Percentiles rank a stretch among this genome's conserved stretches.
These are phyloP conservation scores for Lactifluus piperatus DNA, from an alignment of 768 basidiomycete species.

Conservation along the genomic window DNA sequence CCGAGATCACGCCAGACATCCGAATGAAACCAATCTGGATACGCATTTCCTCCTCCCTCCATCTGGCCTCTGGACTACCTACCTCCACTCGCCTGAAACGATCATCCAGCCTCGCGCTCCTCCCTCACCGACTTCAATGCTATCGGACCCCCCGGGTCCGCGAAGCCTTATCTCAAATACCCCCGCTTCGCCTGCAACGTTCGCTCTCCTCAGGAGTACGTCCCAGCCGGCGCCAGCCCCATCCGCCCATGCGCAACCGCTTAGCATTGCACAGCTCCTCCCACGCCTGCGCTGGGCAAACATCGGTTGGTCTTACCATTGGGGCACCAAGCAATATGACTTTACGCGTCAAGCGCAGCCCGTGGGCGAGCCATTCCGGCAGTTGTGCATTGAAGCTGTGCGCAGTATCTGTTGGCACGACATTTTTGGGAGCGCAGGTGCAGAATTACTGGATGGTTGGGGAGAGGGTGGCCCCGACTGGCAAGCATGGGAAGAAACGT, in stretches of 20 bases:
- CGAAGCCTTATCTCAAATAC: constrained; percentile 64
- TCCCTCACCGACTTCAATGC: constrained; percentile 21
- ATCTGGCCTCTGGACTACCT: constrained; percentile 70
- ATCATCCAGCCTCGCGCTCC: constrained; percentile 40
- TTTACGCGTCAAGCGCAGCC: constrained; percentile 61
- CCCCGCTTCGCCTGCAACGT: constrained; percentile 51
- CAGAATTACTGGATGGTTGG: constrained; percentile 35
- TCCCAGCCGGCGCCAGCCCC: constrained; percentile 60
- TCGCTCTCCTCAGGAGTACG: constrained; percentile 40
- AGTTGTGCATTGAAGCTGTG: constrained; percentile 58
- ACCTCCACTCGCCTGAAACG: constrained; percentile 31
- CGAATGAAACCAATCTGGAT: constrained; percentile 87
- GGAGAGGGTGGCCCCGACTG: constrained; percentile 50
- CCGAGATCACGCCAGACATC: constrained; percentile 58
- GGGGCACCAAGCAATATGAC: constrained; percentile 94
- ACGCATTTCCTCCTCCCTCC: constrained; percentile 73
- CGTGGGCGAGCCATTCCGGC: constrained; percentile 47
- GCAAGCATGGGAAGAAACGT: constrained; percentile 66
- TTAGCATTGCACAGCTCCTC: constrained; percentile 47
- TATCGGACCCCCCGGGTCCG: constrained; percentile 38
- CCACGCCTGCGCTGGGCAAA: constrained; percentile 90
- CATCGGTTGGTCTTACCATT: constrained; percentile 94
- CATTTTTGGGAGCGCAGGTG: constrained; percentile 39
- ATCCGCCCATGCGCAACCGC: constrained; percentile 47
- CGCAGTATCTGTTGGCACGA: constrained; percentile 56